Evolutionary conservation across 2,329 filamentous ascomycete genomes (phyloP).

Genomic region (Blumeriella jaapii): DNA sequence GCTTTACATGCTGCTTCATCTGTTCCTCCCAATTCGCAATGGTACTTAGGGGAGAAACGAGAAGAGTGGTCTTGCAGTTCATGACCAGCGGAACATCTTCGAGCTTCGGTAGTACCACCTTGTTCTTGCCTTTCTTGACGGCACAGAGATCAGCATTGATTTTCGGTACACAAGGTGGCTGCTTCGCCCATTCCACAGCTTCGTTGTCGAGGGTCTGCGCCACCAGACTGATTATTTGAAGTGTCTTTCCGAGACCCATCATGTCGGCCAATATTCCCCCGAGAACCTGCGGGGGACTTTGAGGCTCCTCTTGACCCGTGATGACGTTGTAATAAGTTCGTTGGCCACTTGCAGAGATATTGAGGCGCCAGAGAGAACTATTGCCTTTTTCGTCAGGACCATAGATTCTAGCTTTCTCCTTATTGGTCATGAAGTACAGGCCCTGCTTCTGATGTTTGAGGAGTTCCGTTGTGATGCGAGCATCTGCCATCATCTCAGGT

Average conservation of each 20-base stretch:
- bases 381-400: slow-evolving; percentile 48
- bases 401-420: slow-evolving; percentile 56
- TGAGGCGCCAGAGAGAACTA: slow-evolving; percentile 67
- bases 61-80: slow-evolving; percentile 70
- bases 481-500: slow-evolving; percentile 56
- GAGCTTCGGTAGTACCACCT: slow-evolving; percentile 20
- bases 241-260: slow-evolving; percentile 81
- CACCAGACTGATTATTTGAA: slow-evolving; percentile 76
- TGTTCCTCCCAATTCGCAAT: slow-evolving; percentile 93
- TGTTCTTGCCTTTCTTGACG: slow-evolving; percentile 20
- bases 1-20: slow-evolving; percentile 67
- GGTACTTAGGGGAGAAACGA: slow-evolving; percentile 83
- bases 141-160: slow-evolving; percentile 25
- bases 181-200: slow-evolving; percentile 48
- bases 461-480: slow-evolving; percentile 52
- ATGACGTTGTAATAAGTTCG: slow-evolving; percentile 73
- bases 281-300: slow-evolving; percentile 52
- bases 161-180: slow-evolving; percentile 32
- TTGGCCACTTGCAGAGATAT: slow-evolving; percentile 42
- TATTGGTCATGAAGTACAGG: slow-evolving; percentile 71
- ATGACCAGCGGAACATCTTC: slow-evolving; percentile 34
- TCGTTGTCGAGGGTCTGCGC: slow-evolving; percentile 47
- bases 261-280: slow-evolving; percentile 73
- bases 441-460: slow-evolving; percentile 85
- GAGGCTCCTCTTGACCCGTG: slow-evolving; percentile 53